Conservation (phyloP, 192 early-diverging fungal genomes). For the Piromyces finnis region DNA sequence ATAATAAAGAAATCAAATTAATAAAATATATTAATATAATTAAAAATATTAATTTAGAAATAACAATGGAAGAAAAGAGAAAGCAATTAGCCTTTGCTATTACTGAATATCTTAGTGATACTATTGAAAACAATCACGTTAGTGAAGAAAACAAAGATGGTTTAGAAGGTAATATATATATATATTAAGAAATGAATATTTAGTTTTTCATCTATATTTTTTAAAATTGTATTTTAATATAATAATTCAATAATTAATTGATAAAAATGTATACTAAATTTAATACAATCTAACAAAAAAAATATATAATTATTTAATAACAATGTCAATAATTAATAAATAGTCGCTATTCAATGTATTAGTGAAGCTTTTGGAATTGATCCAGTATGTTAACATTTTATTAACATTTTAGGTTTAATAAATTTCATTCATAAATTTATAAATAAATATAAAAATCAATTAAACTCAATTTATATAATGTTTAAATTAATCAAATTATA, state of each 20-base stretch:
- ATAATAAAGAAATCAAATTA: no score
- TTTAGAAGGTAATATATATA: slow-evolving; percentile 41
- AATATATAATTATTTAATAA: not conserved
- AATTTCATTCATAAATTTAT: no score
- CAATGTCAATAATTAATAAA: not conserved
- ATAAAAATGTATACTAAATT: not conserved
- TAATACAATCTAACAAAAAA: no score
- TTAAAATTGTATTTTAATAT: no score
- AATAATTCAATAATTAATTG: no score
- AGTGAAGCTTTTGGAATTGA: slow-evolving; percentile 85
- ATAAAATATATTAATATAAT: no score
- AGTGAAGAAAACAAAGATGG: slow-evolving; percentile 59
- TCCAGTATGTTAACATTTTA: slow-evolving; percentile 24
- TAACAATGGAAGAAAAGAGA: slow-evolving; percentile 30
- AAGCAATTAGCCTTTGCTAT: slow-evolving; percentile 66
- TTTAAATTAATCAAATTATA: slow-evolving; percentile 61
- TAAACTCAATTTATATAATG: no score
- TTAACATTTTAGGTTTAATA: no score
- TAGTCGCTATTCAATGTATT: slow-evolving; percentile 86
- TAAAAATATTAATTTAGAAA: not conserved
- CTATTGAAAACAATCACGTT: slow-evolving; percentile 47
- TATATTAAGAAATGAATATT: no score
- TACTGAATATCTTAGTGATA: slow-evolving; percentile 57
- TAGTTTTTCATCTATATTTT: no score
- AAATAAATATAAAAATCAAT: no score